Conservation (phyloP, 176 grass and related monocot genomes). For the Oryza australiensis region DNA sequence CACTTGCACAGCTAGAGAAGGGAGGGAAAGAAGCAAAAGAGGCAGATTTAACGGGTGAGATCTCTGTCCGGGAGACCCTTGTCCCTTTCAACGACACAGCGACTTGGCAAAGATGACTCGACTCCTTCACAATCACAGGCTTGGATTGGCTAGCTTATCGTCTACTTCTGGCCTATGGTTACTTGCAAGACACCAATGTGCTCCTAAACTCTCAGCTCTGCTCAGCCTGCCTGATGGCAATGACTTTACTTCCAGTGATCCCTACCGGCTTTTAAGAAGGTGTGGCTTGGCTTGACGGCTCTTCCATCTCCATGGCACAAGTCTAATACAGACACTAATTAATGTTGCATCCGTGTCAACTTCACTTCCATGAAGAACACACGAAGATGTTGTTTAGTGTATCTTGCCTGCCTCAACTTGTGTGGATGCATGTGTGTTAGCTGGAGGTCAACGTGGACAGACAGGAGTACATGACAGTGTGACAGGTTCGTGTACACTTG, state of each 20-base stretch:
- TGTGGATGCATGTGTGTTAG: neutral
- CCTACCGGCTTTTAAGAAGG: neutral
- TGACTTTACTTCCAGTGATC: conserved; percentile 16
- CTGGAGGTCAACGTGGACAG: conserved; percentile 2
- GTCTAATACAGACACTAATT: neutral
- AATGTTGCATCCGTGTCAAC: neutral
- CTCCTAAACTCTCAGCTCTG: neutral
- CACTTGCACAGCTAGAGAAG: neutral
- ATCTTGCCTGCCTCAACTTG: conserved; percentile 16
- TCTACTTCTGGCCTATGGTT: conserved; percentile 30
- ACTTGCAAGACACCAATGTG: conserved; percentile 53
- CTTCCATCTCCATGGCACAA: conserved; percentile 19
- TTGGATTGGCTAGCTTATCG: neutral
- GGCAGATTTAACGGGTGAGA: neutral
- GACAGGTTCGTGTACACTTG: neutral
- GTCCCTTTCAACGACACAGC: neutral
- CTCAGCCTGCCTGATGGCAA: conserved; percentile 7
- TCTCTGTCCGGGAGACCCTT: neutral
- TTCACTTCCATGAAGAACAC: conserved; percentile 16
- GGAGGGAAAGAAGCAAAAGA: neutral
- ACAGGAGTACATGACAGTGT: neutral
- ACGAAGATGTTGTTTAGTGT: neutral
- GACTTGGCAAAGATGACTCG: neutral
- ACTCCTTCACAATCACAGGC: neutral
- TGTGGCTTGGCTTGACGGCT: conserved; percentile 41